Evolutionary conservation across 2,329 filamentous ascomycete genomes (phyloP).

Genomic region (Claviceps monticola): DNA sequence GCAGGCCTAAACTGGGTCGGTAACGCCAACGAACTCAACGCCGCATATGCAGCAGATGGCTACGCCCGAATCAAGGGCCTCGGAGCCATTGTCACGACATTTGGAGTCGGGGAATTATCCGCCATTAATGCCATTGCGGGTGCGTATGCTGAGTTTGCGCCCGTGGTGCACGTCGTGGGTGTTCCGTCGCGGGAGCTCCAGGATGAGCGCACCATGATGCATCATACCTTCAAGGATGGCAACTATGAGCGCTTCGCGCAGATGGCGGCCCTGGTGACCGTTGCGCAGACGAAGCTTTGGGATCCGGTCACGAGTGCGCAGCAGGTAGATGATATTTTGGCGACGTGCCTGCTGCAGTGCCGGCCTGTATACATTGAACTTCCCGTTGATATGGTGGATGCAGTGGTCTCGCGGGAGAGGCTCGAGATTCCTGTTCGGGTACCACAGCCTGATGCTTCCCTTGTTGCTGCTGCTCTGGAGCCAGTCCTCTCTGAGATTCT

Average conservation of each 20-base stretch:
- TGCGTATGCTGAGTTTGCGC: slow-evolving; percentile 40
- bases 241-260: slow-evolving; percentile 36
- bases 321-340: slow-evolving; percentile 22
- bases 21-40: slow-evolving; percentile 45
- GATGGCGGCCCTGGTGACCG: slow-evolving; percentile 35
- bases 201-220: slow-evolving; percentile 27
- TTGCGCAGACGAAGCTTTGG: slow-evolving; percentile 29
- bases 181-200: slow-evolving; percentile 31
- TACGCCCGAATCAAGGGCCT: slow-evolving; percentile 41
- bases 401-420: slow-evolving; percentile 17
- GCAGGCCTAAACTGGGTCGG: slow-evolving; percentile 30
- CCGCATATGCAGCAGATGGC: slow-evolving; percentile 42
- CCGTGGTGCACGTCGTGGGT: slow-evolving; percentile 45
- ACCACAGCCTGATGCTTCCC: slow-evolving; percentile 2
- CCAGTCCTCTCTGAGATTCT: slow-evolving; percentile 21
- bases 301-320: slow-evolving; percentile 30
- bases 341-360: slow-evolving; percentile 34
- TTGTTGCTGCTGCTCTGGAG: slow-evolving; percentile 9
- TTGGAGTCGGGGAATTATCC: slow-evolving; percentile 44
- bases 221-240: slow-evolving; percentile 43
- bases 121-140: slow-evolving; percentile 46
- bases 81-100: slow-evolving; percentile 39
- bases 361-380: slow-evolving; percentile 43
- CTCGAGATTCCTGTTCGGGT: slow-evolving; percentile 10
- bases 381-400: slow-evolving; percentile 36